These are phyloP conservation scores for Hanseniaspora pseudoguilliermondii DNA, from an alignment of 805 yeast genomes.

Conservation along the genomic window DNA sequence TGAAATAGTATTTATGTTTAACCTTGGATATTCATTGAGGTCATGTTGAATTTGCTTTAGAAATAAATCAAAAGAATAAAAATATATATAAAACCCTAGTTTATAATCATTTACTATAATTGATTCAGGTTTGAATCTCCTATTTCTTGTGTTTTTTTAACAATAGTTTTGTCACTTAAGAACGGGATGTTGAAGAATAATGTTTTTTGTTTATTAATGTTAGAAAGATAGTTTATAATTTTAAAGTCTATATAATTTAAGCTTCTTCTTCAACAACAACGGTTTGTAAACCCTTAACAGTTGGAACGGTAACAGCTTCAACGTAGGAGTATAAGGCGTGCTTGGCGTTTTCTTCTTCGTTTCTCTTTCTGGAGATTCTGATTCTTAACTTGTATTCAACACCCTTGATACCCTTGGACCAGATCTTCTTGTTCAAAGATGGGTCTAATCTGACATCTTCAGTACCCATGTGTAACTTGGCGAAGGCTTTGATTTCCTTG, in stretches of 20 bases:
- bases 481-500: constrained; percentile 98
- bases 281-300: constrained; percentile 96
- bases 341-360: constrained; percentile 99
- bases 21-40: background rate
- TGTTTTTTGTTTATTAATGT: background rate
- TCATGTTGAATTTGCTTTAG: background rate
- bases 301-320: constrained; percentile 90
- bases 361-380: constrained; percentile 98
- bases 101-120: background rate
- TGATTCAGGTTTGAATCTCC: background rate
- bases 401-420: constrained; percentile 99
- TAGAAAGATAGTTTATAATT: background rate
- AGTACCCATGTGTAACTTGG: constrained; percentile 98
- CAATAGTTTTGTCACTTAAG: too few species aligned
- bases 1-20: background rate
- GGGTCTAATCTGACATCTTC: constrained; percentile 98
- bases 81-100: background rate
- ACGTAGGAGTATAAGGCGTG: constrained; percentile 95
- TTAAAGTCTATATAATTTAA: constrained; percentile 21
- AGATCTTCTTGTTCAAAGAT: constrained; percentile 92
- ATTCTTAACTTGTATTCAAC: constrained; percentile 96
- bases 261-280: constrained; percentile 78
- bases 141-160: background rate
- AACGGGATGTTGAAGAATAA: background rate
- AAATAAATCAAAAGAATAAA: background rate